Conservation (phyloP, 2,329 filamentous ascomycete genomes). For the Ceratocystis lukuohia region DNA sequence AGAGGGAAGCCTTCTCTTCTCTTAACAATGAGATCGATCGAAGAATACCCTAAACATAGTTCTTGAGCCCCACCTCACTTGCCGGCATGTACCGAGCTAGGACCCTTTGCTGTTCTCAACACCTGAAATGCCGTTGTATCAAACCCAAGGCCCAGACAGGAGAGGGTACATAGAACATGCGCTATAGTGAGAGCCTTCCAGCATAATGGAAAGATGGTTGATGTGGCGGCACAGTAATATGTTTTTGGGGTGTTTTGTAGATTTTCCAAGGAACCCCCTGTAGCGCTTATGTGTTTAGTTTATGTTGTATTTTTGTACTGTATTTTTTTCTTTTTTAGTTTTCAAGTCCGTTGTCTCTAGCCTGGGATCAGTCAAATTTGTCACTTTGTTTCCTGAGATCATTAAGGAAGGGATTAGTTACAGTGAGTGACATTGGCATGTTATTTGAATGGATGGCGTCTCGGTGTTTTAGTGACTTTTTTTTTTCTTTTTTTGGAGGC, state of each 20-base stretch:
- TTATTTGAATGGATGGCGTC: not conserved
- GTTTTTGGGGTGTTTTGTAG: constrained; percentile 4
- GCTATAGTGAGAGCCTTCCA: not conserved
- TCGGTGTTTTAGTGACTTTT: not conserved
- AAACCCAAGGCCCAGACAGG: not conserved
- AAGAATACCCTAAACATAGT: not conserved
- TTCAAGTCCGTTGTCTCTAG: not conserved
- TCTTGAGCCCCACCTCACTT: not conserved
- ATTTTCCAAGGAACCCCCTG: not conserved
- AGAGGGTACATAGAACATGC: not conserved
- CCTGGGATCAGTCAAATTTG: not conserved
- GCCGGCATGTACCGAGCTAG: constrained; percentile 3
- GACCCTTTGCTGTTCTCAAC: not conserved
- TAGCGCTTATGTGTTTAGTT: not conserved
- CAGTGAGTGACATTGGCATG: not conserved
- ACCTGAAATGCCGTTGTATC: not conserved
- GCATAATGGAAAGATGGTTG: not conserved
- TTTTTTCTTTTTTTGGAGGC: not conserved
- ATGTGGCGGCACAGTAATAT: constrained; percentile 1
- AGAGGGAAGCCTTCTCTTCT: not conserved
- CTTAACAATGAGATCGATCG: not conserved
- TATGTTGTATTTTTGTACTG: not conserved
- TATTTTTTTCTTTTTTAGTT: not conserved
- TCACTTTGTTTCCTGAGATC: not conserved
- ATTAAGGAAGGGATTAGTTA: not conserved